Percentiles rank a stretch among this genome's conserved stretches.
These are phyloP conservation scores for Pisolithus microcarpus DNA, from an alignment of 768 basidiomycete genomes.

Conservation along the genomic window DNA sequence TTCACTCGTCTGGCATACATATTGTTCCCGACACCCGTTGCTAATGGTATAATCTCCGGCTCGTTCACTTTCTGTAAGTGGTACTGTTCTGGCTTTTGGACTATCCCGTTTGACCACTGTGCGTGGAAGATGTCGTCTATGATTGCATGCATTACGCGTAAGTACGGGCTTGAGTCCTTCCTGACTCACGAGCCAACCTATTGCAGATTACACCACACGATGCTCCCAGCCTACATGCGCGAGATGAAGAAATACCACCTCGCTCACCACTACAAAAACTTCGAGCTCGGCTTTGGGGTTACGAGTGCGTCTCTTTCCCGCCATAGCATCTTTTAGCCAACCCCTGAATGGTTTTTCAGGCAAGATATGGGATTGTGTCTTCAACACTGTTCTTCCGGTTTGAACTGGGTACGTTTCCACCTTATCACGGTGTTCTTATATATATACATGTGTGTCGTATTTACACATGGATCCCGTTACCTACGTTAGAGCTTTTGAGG, in stretches of 20 bases:
- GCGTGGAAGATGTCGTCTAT: conserved; percentile 61
- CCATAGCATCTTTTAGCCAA: not conserved
- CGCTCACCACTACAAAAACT: conserved; percentile 97
- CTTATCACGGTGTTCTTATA: not conserved
- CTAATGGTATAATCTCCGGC: conserved; percentile 90
- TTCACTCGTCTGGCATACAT: conserved; percentile 80
- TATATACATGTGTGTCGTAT: not conserved
- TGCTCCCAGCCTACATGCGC: conserved; percentile 75
- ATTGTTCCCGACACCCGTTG: conserved; percentile 76
- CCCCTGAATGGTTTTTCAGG: conserved; percentile 32
- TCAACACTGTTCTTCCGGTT: conserved; percentile 72
- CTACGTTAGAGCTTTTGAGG: not conserved
- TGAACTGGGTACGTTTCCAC: conserved; percentile 26
- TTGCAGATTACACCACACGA: conserved; percentile 73
- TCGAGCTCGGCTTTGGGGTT: conserved; percentile 94
- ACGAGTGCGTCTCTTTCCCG: conserved; percentile 53
- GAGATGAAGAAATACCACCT: conserved; percentile 98
- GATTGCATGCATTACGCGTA: conserved; percentile 91
- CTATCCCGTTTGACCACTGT: conserved; percentile 4
- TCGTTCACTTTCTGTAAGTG: conserved; percentile 63
- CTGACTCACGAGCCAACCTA: conserved; percentile 7
- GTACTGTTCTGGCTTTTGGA: not conserved
- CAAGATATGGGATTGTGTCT: conserved; percentile 93
- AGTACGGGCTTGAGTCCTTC: conserved; percentile 22
- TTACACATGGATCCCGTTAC: not conserved